Evolutionary conservation across 2,329 filamentous ascomycete species (phyloP).

Genomic region (Rasamsonia emersonii): DNA sequence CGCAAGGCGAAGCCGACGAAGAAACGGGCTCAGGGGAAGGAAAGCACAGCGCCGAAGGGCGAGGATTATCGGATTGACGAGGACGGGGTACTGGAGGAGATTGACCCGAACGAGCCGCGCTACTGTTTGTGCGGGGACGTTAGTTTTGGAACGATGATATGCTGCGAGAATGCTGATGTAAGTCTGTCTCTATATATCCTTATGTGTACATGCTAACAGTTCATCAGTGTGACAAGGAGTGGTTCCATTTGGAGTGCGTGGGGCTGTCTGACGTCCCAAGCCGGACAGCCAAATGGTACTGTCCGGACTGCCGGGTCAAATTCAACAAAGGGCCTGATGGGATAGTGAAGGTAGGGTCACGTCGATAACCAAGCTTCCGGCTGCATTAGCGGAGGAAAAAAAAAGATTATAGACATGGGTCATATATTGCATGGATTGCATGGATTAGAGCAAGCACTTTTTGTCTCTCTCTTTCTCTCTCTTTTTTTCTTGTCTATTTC

Average conservation of each 20-base stretch:
- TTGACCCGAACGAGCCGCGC: slow-evolving; percentile 54
- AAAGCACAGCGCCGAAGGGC: slow-evolving; percentile 17
- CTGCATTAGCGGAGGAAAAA: slow-evolving; percentile 7
- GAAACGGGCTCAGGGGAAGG: slow-evolving; percentile 24
- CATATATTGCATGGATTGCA: slow-evolving; percentile 14
- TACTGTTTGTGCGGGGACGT: slow-evolving; percentile 59
- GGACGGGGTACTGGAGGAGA: slow-evolving; percentile 40
- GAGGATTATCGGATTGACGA: slow-evolving; percentile 38
- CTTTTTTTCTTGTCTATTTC: not conserved
- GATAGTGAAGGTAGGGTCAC: slow-evolving; percentile 27
- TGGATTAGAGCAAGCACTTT: too few species aligned
- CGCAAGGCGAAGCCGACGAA: slow-evolving; percentile 47
- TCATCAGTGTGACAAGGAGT: slow-evolving; percentile 55
- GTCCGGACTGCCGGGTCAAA: slow-evolving; percentile 51
- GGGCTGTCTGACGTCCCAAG: slow-evolving; percentile 49
- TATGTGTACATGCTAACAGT: slow-evolving; percentile 9
- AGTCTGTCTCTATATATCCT: slow-evolving; percentile 12
- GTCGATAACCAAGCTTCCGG: slow-evolving; percentile 19
- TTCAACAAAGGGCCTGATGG: slow-evolving; percentile 34
- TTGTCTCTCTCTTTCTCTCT: not conserved
- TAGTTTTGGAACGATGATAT: slow-evolving; percentile 58
- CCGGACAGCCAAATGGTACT: slow-evolving; percentile 58
- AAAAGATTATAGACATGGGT: slow-evolving; percentile 19
- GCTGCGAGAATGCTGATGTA: slow-evolving; percentile 54
- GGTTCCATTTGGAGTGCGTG: slow-evolving; percentile 58